Evolutionary conservation across 2,329 filamentous ascomycete genomes (phyloP), one percentile per base, ranked within the genome.

Genomic region (Ceratocystis smalleyi): DNA sequence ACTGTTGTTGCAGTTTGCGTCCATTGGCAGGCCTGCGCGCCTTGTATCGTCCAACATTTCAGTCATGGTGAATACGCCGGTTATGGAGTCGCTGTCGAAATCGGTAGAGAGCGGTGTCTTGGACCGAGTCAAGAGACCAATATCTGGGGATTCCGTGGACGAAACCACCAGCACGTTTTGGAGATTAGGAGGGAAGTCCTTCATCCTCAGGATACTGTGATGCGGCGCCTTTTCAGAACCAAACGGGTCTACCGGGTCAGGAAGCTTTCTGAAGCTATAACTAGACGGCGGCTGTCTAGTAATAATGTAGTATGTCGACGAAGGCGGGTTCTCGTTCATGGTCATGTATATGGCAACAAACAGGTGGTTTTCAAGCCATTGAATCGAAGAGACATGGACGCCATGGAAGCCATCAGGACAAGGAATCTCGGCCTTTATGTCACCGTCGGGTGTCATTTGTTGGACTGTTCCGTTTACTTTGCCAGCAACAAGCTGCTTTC

Each of bases 401-500:
- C 83, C 69, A 72, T 77, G 79, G 6, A 94, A 70, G 65, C 80
- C 80, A 5, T 89, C 84, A 2, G 92, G 89, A 66, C 83, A 83
- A 27, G 91, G 90, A 59, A 99, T 88, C 62, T 85, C 80, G 43
- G 81, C 91, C 75, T 92, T 94, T 32, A 82, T 79, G 49, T 81
- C 81, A 59, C 92, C 92, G 69, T 89, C 83, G 0, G 88, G 89
- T 6, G 88, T 90, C 82, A 97, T 86, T 73, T 96, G 91, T 64
- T 82, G 81, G 62, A 87, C 85, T 12, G 84, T 85, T 65, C 94
- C 94, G 74, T 96, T 84, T 5, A 80, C 84, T 69, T 94, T 78
- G 17, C 95, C 94, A 69, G 89, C 91, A 55, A 95, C 86, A 54
- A 99, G 78, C 72, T 97, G 92, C 73, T 96, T 99, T 59, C 94